Conservation (phyloP, 2,329 filamentous ascomycete genomes). For the Boeremia lycopersici region DNA sequence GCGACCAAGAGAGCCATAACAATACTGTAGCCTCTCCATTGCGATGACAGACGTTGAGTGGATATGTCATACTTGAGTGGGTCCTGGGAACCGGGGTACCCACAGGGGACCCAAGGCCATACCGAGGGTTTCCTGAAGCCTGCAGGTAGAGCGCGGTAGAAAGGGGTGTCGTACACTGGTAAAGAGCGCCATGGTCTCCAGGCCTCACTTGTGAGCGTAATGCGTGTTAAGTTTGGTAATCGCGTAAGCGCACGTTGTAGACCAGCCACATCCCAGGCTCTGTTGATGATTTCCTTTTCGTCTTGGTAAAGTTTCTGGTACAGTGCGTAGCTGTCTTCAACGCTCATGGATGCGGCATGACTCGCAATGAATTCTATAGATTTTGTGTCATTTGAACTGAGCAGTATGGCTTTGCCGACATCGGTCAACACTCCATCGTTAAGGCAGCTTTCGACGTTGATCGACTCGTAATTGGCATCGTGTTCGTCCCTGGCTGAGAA, state of each 20-base stretch:
- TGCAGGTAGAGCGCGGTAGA: conserved; percentile 49
- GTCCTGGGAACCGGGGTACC: conserved; percentile 12
- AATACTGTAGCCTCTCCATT: conserved; percentile 44
- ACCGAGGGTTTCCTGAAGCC: conserved; percentile 51
- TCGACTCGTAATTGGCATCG: conserved; percentile 6
- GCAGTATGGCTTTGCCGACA: conserved; percentile 22
- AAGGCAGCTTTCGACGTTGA: not conserved
- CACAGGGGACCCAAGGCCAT: conserved; percentile 38
- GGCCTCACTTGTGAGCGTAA: conserved; percentile 50
- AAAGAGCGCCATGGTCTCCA: conserved; percentile 45
- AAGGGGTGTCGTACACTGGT: conserved; percentile 52
- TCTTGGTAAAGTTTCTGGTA: conserved; percentile 44
- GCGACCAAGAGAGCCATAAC: conserved; percentile 35
- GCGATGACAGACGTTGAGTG: not conserved
- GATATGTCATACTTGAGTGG: not conserved
- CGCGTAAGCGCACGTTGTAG: conserved; percentile 42
- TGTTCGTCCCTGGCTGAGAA: not conserved
- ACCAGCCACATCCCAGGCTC: conserved; percentile 35
- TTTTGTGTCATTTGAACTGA: conserved; percentile 19
- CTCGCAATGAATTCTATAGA: conserved; percentile 23
- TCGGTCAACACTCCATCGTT: conserved; percentile 15
- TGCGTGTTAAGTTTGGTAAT: conserved; percentile 45
- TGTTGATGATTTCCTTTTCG: conserved; percentile 40
- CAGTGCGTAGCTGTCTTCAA: conserved; percentile 31
- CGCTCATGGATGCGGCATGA: conserved; percentile 22